These are phyloP conservation scores for Schizochytrium sp. DNA, from an alignment of 108 stramenopile genomes.

Conservation along the genomic window DNA sequence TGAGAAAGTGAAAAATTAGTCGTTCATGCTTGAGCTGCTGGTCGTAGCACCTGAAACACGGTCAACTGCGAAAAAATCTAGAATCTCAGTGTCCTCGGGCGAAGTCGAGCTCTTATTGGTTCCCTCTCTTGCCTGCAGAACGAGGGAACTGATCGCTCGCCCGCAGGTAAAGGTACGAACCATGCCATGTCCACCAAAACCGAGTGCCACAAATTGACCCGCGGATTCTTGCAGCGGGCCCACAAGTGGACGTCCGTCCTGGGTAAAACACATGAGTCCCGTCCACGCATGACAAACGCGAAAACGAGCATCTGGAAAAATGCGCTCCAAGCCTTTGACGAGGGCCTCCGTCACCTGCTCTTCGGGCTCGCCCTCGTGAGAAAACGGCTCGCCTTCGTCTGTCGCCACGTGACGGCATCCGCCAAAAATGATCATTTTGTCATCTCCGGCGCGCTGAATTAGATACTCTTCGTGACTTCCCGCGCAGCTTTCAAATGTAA, in stretches of 20 bases:
- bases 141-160: not conserved
- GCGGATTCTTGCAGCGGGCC: not conserved
- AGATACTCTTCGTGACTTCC: not conserved
- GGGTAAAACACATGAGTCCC: not conserved
- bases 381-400: not conserved
- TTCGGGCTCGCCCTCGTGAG: not conserved
- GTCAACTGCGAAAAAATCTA: not conserved
- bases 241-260: not conserved
- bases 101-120: too few relatives aligned
- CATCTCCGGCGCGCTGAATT: not conserved
- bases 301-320: not conserved
- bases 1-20: too few relatives aligned
- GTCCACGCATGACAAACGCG: not conserved
- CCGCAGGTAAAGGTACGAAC: not conserved
- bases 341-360: not conserved
- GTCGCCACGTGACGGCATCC: not conserved
- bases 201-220: not conserved
- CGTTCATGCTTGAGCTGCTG: too few relatives aligned
- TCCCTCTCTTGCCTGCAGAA: not conserved
- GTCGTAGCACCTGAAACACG: not conserved
- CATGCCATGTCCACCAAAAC: constrained; percentile 5
- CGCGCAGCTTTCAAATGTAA: not conserved
- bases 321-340: not conserved
- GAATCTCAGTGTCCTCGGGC: not conserved
- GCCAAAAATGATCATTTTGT: not conserved